Percentiles rank a stretch among this genome's conserved stretches.
phyloP scores from a whole-genome alignment of 768 basidiomycete species.

The Grammothele lineata region DNA sequence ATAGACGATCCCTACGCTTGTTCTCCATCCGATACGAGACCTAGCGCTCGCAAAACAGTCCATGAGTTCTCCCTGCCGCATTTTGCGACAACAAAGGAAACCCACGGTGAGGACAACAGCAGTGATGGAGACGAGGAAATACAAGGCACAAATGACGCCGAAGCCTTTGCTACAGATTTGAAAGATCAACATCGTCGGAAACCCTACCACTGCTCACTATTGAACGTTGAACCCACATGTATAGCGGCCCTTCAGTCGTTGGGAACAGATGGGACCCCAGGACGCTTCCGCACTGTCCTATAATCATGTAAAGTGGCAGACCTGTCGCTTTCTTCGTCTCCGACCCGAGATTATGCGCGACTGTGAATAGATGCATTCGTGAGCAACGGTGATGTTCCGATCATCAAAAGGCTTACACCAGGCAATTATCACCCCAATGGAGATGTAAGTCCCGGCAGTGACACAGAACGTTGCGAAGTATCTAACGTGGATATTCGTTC shows the following conservation, averaged over 20 bases:
- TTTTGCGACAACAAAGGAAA: not conserved
- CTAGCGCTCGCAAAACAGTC: constrained; percentile 29
- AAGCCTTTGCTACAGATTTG: constrained; percentile 5
- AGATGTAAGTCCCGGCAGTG: constrained; percentile 69
- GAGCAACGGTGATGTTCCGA: not conserved
- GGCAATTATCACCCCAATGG: constrained; percentile 66
- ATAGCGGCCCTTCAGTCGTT: constrained; percentile 54
- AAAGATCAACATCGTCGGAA: not conserved
- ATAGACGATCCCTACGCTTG: constrained; percentile 43
- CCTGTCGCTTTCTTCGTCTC: constrained; percentile 76
- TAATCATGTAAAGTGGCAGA: constrained; percentile 75
- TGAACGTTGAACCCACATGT: constrained; percentile 21
- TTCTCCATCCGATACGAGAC: constrained; percentile 64
- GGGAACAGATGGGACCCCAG: constrained; percentile 75
- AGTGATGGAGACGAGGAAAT: constrained; percentile 52
- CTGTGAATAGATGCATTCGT: constrained; percentile 34
- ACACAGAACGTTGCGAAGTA: constrained; percentile 79
- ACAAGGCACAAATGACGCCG: constrained; percentile 45
- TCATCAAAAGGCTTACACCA: constrained; percentile 53
- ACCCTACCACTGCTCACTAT: not conserved
- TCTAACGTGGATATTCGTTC: constrained; percentile 48
- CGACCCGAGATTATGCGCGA: constrained; percentile 71
- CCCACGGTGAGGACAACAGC: constrained; percentile 48
- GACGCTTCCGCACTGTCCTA: constrained; percentile 74
- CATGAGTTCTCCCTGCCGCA: not conserved